Conservation (phyloP, 495 filamentous ascomycete genomes). For the Talaromyces stipitatus region DNA sequence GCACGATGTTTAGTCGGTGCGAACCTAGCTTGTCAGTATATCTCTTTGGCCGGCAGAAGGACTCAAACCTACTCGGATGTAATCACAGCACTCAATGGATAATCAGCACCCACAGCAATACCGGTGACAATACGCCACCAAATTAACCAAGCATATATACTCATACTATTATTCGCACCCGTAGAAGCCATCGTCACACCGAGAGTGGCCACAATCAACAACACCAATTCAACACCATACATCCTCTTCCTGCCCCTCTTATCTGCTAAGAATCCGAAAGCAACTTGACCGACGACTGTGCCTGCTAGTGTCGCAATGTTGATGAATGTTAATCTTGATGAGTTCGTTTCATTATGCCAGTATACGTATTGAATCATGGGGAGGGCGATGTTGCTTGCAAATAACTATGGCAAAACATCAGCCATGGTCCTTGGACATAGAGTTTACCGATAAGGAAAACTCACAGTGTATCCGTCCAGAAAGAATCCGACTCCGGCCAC, state of each 20-base stretch:
- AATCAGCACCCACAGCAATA: slow-evolving; percentile 52
- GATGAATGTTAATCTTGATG: slow-evolving; percentile 38
- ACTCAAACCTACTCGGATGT: slow-evolving; percentile 43
- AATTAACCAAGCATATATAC: slow-evolving; percentile 46
- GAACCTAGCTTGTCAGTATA: slow-evolving; percentile 31
- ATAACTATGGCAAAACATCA: slow-evolving; percentile 28
- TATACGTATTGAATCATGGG: slow-evolving; percentile 58
- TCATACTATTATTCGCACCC: slow-evolving; percentile 41
- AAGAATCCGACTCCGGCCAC: slow-evolving; percentile 64
- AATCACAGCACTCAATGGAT: slow-evolving; percentile 52
- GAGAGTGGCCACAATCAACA: slow-evolving; percentile 49
- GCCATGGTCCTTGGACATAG: not conserved
- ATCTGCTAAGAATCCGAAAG: slow-evolving; percentile 59
- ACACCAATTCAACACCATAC: slow-evolving; percentile 56
- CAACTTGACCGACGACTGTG: slow-evolving; percentile 50
- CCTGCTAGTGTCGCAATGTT: slow-evolving; percentile 54
- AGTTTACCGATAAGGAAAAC: slow-evolving; percentile 4
- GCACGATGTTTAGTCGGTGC: slow-evolving; percentile 51
- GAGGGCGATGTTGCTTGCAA: slow-evolving; percentile 57
- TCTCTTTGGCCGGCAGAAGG: slow-evolving; percentile 2
- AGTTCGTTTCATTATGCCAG: slow-evolving; percentile 38
- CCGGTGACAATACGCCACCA: slow-evolving; percentile 53
- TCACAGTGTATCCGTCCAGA: slow-evolving; percentile 60
- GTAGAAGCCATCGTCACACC: slow-evolving; percentile 44
- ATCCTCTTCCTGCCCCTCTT: slow-evolving; percentile 52